Base-by-base conservation (phyloP, 2,329 filamentous ascomycete genomes). In the Trichoderma citrinoviride region DNA sequence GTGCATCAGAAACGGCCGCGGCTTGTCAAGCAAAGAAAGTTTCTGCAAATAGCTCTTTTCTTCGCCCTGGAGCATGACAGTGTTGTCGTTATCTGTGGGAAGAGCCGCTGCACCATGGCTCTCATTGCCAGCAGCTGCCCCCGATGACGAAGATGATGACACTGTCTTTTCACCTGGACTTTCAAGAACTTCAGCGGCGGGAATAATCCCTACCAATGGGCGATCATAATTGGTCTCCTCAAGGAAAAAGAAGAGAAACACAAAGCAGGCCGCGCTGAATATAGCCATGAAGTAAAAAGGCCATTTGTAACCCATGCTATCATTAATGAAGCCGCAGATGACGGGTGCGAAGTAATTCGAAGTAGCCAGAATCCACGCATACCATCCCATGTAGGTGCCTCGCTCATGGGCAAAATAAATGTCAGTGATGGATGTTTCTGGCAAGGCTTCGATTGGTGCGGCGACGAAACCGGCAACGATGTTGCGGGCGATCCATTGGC, bases 151-250 rank as follows among this genome's bases (percentile, higher is more conserved):
- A 14, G 33, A 37, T 47, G 57, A 43, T 5, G 27, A n/a, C n/a
- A n/a, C 12, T 15, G 44, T 27, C 43, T 70, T 14, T 65, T 67
- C 53, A 6, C 49, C 41, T 10, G 27, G 64, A 12, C 17, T 50
- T 21, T 15, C n/a, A 8, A 37, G 44, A 33, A 25, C n/a, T 1
- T 33, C 49, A 29, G 40, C 57, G 3, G 56, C 55, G 29, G 61
- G 61, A 43, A 62, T 55, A 1, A 63, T 10, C 5, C 60, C 64
- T 15, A 33, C 25, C 12, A 50, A 44, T 23, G 46, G 15, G 21
- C 81, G 76, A 49, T 79, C 74, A 68, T 87, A 88, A 15, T 81
- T 81, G 7, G 84, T 85, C 71, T 88, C 85, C 67, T 87, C 85
- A 66, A 86, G 83, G 69, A 87, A 83, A 65, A 87, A 75, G 70